Base-by-base conservation (phyloP, 2,329 filamentous ascomycete genomes). In the Exophiala dermatitidis region DNA sequence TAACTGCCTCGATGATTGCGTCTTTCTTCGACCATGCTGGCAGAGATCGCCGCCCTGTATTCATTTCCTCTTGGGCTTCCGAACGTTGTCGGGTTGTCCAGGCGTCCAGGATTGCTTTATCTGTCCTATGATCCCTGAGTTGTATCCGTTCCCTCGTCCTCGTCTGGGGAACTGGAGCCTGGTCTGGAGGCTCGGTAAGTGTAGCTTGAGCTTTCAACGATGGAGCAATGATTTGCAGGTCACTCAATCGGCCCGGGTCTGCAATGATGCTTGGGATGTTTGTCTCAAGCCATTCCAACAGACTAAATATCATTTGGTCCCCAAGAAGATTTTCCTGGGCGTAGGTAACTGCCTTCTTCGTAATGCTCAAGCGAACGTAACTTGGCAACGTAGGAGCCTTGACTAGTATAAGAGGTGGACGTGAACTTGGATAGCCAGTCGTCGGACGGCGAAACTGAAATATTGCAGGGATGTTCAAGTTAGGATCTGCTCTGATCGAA, bases 271-370 rank as follows among this genome's bases (percentile, higher is more conserved):
- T 72, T 53, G 88, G 85, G 58, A 95, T 82, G 60, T 90, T 84
- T 59, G 86, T 82, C 67, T 97, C 90, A 3, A 97, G 72, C 90
- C 91, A 97, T 70, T 95, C 90, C 48, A 91, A 79, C 8, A 95
- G 77, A 60, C 88, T 88, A 69, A 90, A 97, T 8, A 96, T 80
- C 85, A 95, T 95, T 37, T 89, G 87, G 65, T 94, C 89, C 28
- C 89, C 91, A 9, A 84, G 72, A 31, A 95, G 77, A 30, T 83
- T 82, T 46, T 83, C 78, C 46, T 81, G 74, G 1, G 90, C 83
- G 65, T 91, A 83, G 3, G 80, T 75, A 3, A 96, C 73, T 1
- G 85, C 83, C 68, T 86, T 84, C 62, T 88, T 85, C 63, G 93
- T 81, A 36, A 95, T 84, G 64, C 90, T 95, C 7, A 98, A 76